Evolutionary conservation across 805 yeast genomes (phyloP).

Genomic region (Diddensiella santjacobensis): DNA sequence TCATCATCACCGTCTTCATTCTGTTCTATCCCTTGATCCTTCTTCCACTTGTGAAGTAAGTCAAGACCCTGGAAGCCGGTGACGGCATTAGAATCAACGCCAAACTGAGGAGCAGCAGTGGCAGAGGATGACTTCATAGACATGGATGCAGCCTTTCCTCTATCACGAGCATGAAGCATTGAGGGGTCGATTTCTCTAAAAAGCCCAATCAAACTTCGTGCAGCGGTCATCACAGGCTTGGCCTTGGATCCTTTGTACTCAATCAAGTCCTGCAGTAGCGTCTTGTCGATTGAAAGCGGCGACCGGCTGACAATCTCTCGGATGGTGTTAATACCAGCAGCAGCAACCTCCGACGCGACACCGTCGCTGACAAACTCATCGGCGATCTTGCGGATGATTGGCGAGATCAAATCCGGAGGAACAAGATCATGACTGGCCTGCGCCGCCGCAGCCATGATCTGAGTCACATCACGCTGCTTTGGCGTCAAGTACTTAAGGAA

Average conservation of each 20-base stretch:
- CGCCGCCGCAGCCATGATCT: slow-evolving; percentile 93
- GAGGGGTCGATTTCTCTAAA: slow-evolving; percentile 97
- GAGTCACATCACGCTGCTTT: slow-evolving; percentile 90
- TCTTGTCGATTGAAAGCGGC: slow-evolving; percentile 87
- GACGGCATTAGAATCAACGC: slow-evolving; percentile 61
- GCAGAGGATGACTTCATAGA: slow-evolving; percentile 55
- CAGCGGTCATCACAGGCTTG: slow-evolving; percentile 92
- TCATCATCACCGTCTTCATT: slow-evolving; percentile 62
- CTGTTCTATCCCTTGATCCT: slow-evolving; percentile 51
- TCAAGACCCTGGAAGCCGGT: slow-evolving; percentile 91
- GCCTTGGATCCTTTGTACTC: slow-evolving; percentile 92
- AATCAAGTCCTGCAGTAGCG: slow-evolving; percentile 80
- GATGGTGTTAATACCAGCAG: slow-evolving; percentile 95
- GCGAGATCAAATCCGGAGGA: slow-evolving; percentile 86
- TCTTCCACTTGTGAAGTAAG: slow-evolving; percentile 81
- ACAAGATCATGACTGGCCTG: slow-evolving; percentile 96
- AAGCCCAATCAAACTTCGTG: slow-evolving; percentile 76
- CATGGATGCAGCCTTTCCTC: slow-evolving; percentile 91
- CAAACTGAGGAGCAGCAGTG: slow-evolving; percentile 44
- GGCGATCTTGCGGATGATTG: slow-evolving; percentile 85
- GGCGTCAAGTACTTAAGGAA: slow-evolving; percentile 90
- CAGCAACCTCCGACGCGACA: slow-evolving; percentile 95
- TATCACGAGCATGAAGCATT: slow-evolving; percentile 82
- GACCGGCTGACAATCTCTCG: slow-evolving; percentile 91
- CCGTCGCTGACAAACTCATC: slow-evolving; percentile 98